Evolutionary conservation across 2,329 filamentous ascomycete species (phyloP), one percentile per base, ranked within the genome.

Genomic region (Kalmusia sp.): DNA sequence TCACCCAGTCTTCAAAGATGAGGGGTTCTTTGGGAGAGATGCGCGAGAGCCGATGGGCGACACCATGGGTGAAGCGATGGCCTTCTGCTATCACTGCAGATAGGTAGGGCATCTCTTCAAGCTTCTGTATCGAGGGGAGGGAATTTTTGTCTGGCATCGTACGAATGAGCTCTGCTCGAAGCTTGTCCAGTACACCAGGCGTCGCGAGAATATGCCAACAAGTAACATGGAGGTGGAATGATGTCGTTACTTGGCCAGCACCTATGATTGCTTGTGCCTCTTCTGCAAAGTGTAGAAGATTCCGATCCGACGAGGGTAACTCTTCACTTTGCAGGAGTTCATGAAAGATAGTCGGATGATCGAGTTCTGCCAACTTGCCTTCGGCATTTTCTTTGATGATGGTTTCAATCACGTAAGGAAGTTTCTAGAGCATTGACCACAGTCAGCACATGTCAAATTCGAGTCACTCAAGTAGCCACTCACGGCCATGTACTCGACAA

Each of bases 301-400:
- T 49, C 37, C 58, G 61, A 27, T 63, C 61, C n/a, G 44, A 38
- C 2, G 55, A n/a, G 7, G 61, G 66, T 8, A 72, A 39, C 7
- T 61, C n/a, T n/a, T n/a, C 51, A 45, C 64, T 66, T 30, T 60
- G 46, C 1, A 68, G 54, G 1, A 75, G 51, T 27, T 70, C 68
- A 11, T 72, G 63, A 47, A 75, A 74, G n/a, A 72, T 56, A 14
- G 62, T 71, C 17, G n/a, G n/a, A n/a, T n/a, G n/a, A n/a, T n/a
- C n/a, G n/a, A n/a, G n/a, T n/a, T n/a, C n/a, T n/a, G n/a, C n/a
- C n/a, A n/a, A n/a, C n/a, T n/a, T n/a, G n/a, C n/a, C n/a, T n/a
- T n/a, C n/a, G n/a, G n/a, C n/a, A n/a, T n/a, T n/a, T n/a, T n/a
- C n/a, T n/a, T n/a, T n/a, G n/a, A n/a, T n/a, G n/a, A n/a, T n/a